A percentile compares a stretch with the other conserved stretches of the same genome.
Evolutionary conservation across 2,329 filamentous ascomycete genomes (phyloP).

Genomic region (Cladobotryum protrusum): DNA sequence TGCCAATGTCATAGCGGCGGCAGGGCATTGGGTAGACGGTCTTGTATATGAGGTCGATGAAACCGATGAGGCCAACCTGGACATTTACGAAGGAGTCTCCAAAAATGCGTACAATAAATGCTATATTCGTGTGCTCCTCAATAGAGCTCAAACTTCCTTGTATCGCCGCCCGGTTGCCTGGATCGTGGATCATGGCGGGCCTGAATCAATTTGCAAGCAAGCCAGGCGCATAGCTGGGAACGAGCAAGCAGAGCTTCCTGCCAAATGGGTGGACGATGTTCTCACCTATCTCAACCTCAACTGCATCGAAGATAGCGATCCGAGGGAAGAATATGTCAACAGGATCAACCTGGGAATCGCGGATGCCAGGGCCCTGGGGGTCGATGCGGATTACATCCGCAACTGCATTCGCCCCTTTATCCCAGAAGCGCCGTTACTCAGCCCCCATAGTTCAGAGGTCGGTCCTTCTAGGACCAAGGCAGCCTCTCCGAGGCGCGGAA

Average conservation of each 20-base stretch:
- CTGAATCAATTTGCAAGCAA: constrained; percentile 20
- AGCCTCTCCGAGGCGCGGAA: constrained; percentile 1
- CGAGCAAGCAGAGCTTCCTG: constrained; percentile 13
- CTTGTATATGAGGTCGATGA: constrained; percentile 35
- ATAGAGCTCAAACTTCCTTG: constrained; percentile 25
- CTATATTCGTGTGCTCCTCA: constrained; percentile 27
- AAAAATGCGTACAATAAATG: constrained; percentile 33
- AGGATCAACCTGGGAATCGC: constrained; percentile 33
- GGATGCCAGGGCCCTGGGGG: constrained; percentile 30
- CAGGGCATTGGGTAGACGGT: constrained; percentile 33
- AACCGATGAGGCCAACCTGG: constrained; percentile 32
- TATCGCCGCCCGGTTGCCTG: constrained; percentile 32
- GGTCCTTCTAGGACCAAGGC: constrained; percentile 4
- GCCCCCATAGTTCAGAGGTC: not conserved
- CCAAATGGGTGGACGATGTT: constrained; percentile 25
- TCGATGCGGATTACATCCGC: constrained; percentile 30
- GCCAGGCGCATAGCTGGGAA: constrained; percentile 15
- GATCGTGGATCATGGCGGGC: constrained; percentile 32
- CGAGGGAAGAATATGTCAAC: constrained; percentile 34
- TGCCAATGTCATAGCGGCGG: constrained; percentile 34
- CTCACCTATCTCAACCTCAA: constrained; percentile 35
- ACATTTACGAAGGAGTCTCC: constrained; percentile 35
- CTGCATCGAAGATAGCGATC: constrained; percentile 27
- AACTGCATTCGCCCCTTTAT: constrained; percentile 32
- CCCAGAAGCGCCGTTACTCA: constrained; percentile 16